These are phyloP conservation scores for Malus hybrid DNA, from an alignment of 331 rosid species.

Conservation along the genomic window DNA sequence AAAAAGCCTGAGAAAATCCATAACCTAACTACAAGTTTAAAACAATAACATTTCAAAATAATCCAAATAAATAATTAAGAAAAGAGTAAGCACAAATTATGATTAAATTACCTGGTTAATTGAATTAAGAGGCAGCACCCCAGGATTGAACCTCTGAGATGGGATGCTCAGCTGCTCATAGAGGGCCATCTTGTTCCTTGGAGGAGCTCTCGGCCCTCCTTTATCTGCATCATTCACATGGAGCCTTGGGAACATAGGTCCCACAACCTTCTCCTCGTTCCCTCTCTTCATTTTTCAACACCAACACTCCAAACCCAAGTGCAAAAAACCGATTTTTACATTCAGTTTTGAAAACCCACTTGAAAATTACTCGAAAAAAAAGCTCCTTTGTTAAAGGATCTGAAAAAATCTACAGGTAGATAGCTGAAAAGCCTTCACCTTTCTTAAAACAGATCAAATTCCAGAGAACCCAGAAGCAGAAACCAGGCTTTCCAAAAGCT, in stretches of 20 bases:
- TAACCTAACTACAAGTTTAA: not conserved
- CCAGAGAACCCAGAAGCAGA: not conserved
- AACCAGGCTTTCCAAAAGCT: not conserved
- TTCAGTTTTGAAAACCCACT: slow-evolving; percentile 8
- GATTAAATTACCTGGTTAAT: slow-evolving; percentile 50
- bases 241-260: slow-evolving; percentile 90
- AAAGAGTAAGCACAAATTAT: not conserved
- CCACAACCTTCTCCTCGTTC: slow-evolving; percentile 61
- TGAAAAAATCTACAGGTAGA: not conserved
- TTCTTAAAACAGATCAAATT: not conserved
- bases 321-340: not conserved
- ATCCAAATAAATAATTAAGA: not conserved
- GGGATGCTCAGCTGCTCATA: slow-evolving; percentile 90
- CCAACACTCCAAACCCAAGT: slow-evolving; percentile 10
- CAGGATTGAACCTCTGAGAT: slow-evolving; percentile 55
- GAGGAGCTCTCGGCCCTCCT: slow-evolving; percentile 99
- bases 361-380: slow-evolving; percentile 13
- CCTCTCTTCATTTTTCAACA: slow-evolving; percentile 59
- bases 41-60: not conserved
- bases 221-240: slow-evolving; percentile 82
- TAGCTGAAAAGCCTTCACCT: not conserved
- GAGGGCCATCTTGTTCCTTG: slow-evolving; percentile 98
- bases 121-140: slow-evolving; percentile 31
- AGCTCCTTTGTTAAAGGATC: not conserved
- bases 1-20: not conserved